Evolutionary conservation across 2,329 filamentous ascomycete species (phyloP), one percentile per base, ranked within the genome.

Genomic region (Aureobasidium musti): DNA sequence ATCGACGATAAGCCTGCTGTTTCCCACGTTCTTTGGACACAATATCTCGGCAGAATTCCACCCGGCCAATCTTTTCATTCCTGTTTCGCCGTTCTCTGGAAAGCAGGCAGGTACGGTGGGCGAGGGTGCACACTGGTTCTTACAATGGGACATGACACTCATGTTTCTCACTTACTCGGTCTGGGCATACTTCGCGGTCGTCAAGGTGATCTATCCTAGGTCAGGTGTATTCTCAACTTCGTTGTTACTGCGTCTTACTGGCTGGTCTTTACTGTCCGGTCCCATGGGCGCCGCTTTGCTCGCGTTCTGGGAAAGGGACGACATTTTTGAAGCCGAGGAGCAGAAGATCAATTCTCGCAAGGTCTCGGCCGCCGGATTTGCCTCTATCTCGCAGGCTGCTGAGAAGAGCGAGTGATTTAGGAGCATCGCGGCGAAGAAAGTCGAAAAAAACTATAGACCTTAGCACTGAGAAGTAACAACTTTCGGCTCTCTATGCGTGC

Each of bases 41-140:
- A 17, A 50, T 19, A n/a, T 43, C 8, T 6, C 53, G 21, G 11
- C 41, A 35, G 6, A 50, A 19, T 35, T 66, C 1, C 64, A 59
- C 30, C 64, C 64, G 1, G 10, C 4, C 11, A 59, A 60, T 19
- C 21, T 66, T 6, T 66, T 66, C 35, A 21, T 66, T 30, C 54
- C 64, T 1, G 30, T 53, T 21, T 59, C 45, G 6, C 64, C 64
- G 5, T 52, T 57, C 23, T 66, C 53, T 19, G 64, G 41, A 5
- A 26, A 21, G 6, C 33, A 59, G 33, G 64, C 54, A 13, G 37
- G n/a, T 11, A 28, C 53, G 19, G 43, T 66, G 5, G 64, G 54
- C 2, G n/a, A 47, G 35, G 64, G 64, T n/a, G 64, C 64, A 8
- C 64, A 66, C 30, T 66, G 64, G 53, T 66, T 66, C n/a, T 54